Base-by-base conservation (phyloP, 495 filamentous ascomycete species). In the Saxophila tyrrhenica region DNA sequence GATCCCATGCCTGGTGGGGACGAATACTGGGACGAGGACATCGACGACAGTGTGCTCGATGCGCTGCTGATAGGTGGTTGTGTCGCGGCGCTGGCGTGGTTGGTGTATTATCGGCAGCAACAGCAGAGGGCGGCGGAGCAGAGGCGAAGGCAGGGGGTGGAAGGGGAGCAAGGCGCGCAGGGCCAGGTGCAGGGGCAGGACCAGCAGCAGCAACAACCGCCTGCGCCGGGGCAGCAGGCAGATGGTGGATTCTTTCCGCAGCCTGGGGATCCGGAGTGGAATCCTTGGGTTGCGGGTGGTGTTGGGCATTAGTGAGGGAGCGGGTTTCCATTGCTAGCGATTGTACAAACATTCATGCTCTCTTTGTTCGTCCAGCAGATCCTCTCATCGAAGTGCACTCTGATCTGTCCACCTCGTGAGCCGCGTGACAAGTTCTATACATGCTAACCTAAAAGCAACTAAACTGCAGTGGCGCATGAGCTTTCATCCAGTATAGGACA, bases 21-120 rank as follows among this genome's bases (percentile, higher is more conserved):
- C 38, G 75, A 82, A 29, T 61, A 51, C 25, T 75, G 67, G 57
- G 76, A 76, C 48, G 81, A 83, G 55, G 80, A 83, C 7, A 75
- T 89, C 54, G 85, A 89, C 55, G 86, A 85, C 24, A 81, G 82
- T 5, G 71, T 94, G 5, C 57, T 96, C 11, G 92, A 99, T 68
- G 91, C 84, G 32, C 62, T 95, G 13, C 74, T 94, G 21, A 95
- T 99, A 55, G 69, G 95, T 1, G 82, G 76, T 0, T 66, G 97
- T 39, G 82, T 86, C 1, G 85, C 80, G 0, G 80, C 81, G 0
- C 73, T 97, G 25, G 76, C 85, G 0, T 79, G 86, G 48, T 69
- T 97, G 52, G 77, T 97, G 22, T 90, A 86, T 62, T 89, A 92
- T 64, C 75, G 94, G 25, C 82, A 88, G 52, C 84, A 91, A 61